Evolutionary conservation across 2,329 filamentous ascomycete species (phyloP), one percentile per base, ranked within the genome.

Genomic region (Diplodia scrobiculata): DNA sequence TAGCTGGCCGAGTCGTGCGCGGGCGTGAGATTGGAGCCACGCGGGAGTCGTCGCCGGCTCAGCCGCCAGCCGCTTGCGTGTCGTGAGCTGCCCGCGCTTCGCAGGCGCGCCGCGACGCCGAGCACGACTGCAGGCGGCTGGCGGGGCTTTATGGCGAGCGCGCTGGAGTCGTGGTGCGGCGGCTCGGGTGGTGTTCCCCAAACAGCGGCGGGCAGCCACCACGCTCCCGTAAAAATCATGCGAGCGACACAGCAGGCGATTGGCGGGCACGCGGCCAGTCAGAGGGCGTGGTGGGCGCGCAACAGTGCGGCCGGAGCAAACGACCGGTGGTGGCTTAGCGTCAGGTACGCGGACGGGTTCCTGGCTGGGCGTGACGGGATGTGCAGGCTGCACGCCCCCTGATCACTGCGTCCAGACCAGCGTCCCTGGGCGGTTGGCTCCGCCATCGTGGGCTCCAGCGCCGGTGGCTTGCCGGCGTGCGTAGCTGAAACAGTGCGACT

Each of bases 381-480:
- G 59, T 19, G 36, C 27, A 48, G 34, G 41, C 41, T 48, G 47
- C 47, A 51, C 60, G 60, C 34, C 60, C 47, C 50, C 60, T 63
- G 47, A 51, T 63, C 59, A 32, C 38, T 47, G 38, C 55, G 25
- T 60, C 38, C 55, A 60, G 55, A 47, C 41, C 55, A 32, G 55
- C 55, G 17, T 36, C 17, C 52, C 52, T 54, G 27, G 52, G 52
- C 29, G 29, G 17, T 54, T n/a, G 52, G 29, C 41, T 45, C 41
- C 41, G 41, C 25, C 52, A 27, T 27, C 32, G 34, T 25, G 53
- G 51, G 32, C 32, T 25, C 50, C 45, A 25, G 45, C 32, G 48
- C 47, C 62, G 62, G 25, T 53, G 47, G 54, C 54, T 58, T 58
- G 54, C 54, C 52, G 48, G 63, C 63, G 25, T 58, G 62, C 63